These are phyloP conservation scores for Flaveria linearis DNA, from an alignment of 129 eudicot genomes.

Conservation along the genomic window DNA sequence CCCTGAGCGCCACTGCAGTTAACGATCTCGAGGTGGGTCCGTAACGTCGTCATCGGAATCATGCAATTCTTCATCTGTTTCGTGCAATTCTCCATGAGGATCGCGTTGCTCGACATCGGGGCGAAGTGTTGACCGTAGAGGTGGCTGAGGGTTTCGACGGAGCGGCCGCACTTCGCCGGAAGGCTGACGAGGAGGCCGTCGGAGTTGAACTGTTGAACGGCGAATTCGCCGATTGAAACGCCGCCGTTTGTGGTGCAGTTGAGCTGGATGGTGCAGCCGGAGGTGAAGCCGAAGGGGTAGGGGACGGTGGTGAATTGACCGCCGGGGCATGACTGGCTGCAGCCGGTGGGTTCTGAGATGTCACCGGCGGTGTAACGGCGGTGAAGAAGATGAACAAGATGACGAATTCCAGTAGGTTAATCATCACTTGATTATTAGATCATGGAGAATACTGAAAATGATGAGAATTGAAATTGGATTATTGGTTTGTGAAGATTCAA, in stretches of 20 bases:
- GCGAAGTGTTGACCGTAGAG: constrained; percentile 58
- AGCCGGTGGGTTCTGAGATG: constrained; percentile 19
- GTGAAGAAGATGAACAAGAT: constrained; percentile 27
- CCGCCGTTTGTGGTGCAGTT: constrained; percentile 51
- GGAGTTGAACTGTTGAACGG: constrained; percentile 33
- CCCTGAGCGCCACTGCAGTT: constrained; percentile 35
- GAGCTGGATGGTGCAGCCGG: constrained; percentile 56
- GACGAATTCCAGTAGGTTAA: constrained; percentile 10
- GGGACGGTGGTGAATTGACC: constrained; percentile 27
- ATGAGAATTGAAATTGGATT: background rate
- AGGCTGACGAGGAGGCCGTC: constrained; percentile 49
- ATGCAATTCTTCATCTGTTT: constrained; percentile 40
- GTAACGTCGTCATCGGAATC: constrained; percentile 57
- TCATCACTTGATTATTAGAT: constrained; percentile 16
- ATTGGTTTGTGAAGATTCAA: constrained; percentile 1
- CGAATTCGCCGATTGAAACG: constrained; percentile 42
- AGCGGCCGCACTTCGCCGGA: constrained; percentile 61
- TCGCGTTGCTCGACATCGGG: constrained; percentile 57
- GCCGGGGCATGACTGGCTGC: constrained; percentile 45
- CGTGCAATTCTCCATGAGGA: constrained; percentile 59
- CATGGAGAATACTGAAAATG: background rate
- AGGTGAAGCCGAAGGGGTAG: constrained; percentile 69
- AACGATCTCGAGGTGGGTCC: constrained; percentile 45
- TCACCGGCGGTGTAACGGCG: constrained; percentile 3
- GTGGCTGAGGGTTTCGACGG: constrained; percentile 34